phyloP scores from a whole-genome alignment of 1,284 basidiomycete genomes.

The Meira nashicola region DNA sequence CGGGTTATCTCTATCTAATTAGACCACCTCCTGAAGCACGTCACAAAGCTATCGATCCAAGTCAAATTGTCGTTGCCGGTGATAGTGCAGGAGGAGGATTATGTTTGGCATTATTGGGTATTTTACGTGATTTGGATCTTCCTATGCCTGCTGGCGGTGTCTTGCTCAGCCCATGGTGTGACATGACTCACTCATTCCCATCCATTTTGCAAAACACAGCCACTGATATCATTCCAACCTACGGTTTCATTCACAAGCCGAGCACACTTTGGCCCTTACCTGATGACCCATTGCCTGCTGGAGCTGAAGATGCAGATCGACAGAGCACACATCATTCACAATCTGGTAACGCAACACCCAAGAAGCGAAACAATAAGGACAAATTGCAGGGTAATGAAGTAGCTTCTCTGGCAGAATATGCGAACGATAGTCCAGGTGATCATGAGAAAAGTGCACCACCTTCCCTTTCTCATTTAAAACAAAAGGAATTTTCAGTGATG shows the following conservation, averaged over 20 bases:
- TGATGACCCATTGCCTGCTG: neutral
- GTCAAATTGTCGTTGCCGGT: slow-evolving; percentile 73
- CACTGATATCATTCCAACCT: slow-evolving; percentile 63
- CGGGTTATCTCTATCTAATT: slow-evolving; percentile 72
- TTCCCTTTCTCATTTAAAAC: slow-evolving; percentile 29
- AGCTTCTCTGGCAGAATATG: neutral
- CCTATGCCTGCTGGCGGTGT: slow-evolving; percentile 76
- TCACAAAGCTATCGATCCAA: slow-evolving; percentile 68
- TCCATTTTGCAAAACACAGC: slow-evolving; percentile 78
- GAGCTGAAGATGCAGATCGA: neutral
- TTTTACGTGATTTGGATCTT: slow-evolving; percentile 80
- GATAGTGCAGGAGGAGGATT: slow-evolving; percentile 93
- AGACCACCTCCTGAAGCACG: slow-evolving; percentile 66
- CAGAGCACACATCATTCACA: neutral
- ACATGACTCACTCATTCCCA: slow-evolving; percentile 89
- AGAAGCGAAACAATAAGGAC: neutral
- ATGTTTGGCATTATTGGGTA: slow-evolving; percentile 74
- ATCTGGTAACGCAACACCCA: neutral
- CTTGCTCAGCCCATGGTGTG: slow-evolving; percentile 74
- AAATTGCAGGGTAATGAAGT: neutral
- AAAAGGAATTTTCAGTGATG: slow-evolving; percentile 27
- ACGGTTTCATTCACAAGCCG: slow-evolving; percentile 51
- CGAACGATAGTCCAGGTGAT: neutral
- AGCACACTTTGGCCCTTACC: slow-evolving; percentile 47
- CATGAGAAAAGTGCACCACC: slow-evolving; percentile 17